Evolutionary conservation across 805 yeast species (phyloP).

Genomic region (Candida ovalis): DNA sequence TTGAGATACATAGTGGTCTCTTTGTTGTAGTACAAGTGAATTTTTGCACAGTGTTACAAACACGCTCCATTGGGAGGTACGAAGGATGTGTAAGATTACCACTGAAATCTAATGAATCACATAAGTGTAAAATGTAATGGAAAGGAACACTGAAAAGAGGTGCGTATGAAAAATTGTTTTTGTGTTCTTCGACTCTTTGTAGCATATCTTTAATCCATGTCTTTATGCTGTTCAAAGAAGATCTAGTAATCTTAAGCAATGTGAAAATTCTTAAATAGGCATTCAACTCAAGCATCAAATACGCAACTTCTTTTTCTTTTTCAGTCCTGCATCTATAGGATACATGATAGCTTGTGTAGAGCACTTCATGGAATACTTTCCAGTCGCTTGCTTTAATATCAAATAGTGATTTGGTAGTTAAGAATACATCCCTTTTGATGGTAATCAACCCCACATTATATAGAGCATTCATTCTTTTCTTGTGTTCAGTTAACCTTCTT

Average conservation of each 20-base stretch:
- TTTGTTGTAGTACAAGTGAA: not conserved
- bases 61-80: not conserved
- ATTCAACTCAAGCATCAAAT: not conserved
- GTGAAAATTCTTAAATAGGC: not conserved
- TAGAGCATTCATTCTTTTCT: too few species aligned
- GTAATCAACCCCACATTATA: not conserved
- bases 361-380: not conserved
- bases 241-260: not conserved
- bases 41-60: not conserved
- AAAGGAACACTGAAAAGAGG: not conserved
- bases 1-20: not conserved
- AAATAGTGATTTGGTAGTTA: not conserved
- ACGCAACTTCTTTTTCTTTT: not conserved
- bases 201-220: not conserved
- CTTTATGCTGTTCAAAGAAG: not conserved
- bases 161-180: not conserved
- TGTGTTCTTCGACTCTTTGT: not conserved
- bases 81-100: not conserved
- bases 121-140: not conserved
- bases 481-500: not conserved
- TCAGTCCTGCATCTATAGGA: not conserved
- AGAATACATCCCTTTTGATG: not conserved
- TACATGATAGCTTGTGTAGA: not conserved
- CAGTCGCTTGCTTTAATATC: not conserved
- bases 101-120: not conserved